phyloP scores from a whole-genome alignment of 2,329 filamentous ascomycete genomes.

The Exophiala sideris region DNA sequence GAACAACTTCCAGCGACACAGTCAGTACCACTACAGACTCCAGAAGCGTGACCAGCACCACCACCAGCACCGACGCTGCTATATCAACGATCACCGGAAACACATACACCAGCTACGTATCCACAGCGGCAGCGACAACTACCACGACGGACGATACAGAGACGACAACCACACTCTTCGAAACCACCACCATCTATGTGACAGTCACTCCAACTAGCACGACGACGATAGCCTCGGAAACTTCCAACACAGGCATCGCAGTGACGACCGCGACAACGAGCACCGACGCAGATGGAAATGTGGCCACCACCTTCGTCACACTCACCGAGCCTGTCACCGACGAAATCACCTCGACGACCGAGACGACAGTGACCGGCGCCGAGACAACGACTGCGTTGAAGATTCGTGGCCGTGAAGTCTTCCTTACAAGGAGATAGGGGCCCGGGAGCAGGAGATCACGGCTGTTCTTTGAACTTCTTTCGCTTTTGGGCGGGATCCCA shows the following conservation, averaged over 20 bases:
- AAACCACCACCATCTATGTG: not conserved
- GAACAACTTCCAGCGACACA: not conserved
- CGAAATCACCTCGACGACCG: conserved; percentile 3
- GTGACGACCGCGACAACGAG: not conserved
- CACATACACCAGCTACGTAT: no score
- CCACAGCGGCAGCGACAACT: not conserved
- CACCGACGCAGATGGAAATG: not conserved
- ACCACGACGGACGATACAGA: not conserved
- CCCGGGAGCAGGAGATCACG: no score
- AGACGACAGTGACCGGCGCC: conserved; percentile 8
- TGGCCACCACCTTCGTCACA: conserved; percentile 12
- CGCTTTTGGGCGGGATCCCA: no score
- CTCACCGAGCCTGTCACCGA: conserved; percentile 8
- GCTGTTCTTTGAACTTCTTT: no score
- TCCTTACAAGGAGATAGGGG: conserved; percentile 1
- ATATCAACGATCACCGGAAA: no score
- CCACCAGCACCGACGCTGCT: not conserved
- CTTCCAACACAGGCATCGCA: not conserved
- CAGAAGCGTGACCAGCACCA: not conserved
- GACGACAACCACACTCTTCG: not conserved
- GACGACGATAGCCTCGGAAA: not conserved
- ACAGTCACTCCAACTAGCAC: not conserved
- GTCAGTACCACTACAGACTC: conserved; percentile 8
- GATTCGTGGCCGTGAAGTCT: conserved; percentile 19
- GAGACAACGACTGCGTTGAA: conserved; percentile 15